Base-by-base conservation (phyloP, 1,284 basidiomycete species). In the Fomitiporia mediterranea region DNA sequence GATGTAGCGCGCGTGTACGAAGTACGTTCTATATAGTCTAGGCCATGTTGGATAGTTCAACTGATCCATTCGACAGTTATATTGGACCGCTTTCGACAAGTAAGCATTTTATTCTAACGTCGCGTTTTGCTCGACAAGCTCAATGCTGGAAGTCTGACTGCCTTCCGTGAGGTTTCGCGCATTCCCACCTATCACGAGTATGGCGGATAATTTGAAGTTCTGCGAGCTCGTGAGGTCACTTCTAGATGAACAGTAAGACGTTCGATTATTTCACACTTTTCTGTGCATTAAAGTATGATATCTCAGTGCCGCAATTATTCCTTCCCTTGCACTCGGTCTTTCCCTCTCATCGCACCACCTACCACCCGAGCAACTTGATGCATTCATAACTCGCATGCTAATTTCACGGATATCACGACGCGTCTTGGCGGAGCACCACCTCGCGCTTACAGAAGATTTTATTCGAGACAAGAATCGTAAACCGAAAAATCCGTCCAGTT, bases 301-400 rank as follows among this genome's bases (percentile, higher is more conserved):
- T 25, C 15, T 34, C 61, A 91, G 89, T 69, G 81, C 84, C 17
- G 74, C 82, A 6, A 85, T 88, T 9, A 93, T 91, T 60, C 89
- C 89, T 34, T 87, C 76, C 65, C 78, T 92, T 25, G 84, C 85
- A 8, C 77, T 91, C 4, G 89, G 89, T 8, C 72, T 91, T 37
- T 89, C 89, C 6, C 75, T 92, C 6, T 84, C 89, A 0, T 91
- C 91, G 15, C 84, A 81, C 0, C 84, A 89, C 66, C 78, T 96
- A 9, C 75, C 82, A 0, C 84, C 91, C 0, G 88, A 92, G 55
- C 78, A 82, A 52, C 76, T 96, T 13, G 93, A 96, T 68, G 79
- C 88, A 6, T 94, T 95, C 69, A 92, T 95, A 86, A 82, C 83
- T 21, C 82, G 92, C 25, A 96, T 96, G 94, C 79, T 96, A 7